phyloP scores from a whole-genome alignment of 495 filamentous ascomycete species.

The Talaromyces stipitatus region DNA sequence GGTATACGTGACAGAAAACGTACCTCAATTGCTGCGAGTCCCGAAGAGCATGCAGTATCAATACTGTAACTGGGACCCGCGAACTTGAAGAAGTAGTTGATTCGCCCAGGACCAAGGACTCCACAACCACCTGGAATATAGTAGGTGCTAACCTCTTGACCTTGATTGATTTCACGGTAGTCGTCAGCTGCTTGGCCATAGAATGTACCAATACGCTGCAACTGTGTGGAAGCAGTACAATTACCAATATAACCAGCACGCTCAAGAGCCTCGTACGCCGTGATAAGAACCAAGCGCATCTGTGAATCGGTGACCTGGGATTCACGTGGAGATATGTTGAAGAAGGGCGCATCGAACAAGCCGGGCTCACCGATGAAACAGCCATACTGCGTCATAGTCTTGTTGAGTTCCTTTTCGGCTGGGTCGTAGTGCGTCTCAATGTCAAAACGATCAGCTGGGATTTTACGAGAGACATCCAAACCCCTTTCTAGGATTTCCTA shows the following conservation, averaged over 20 bases:
- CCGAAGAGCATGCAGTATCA: slow-evolving; percentile 71
- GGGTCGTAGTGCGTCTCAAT: slow-evolving; percentile 34
- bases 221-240: slow-evolving; percentile 13
- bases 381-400: slow-evolving; percentile 26
- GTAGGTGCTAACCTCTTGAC: slow-evolving; percentile 19
- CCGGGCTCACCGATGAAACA: slow-evolving; percentile 23
- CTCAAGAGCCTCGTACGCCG: slow-evolving; percentile 33
- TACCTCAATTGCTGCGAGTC: slow-evolving; percentile 6
- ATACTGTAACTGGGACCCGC: slow-evolving; percentile 63
- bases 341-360: slow-evolving; percentile 24
- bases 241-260: slow-evolving; percentile 19
- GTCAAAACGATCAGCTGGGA: slow-evolving; percentile 38
- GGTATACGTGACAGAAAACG: too few species aligned
- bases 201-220: slow-evolving; percentile 23
- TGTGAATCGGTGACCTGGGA: slow-evolving; percentile 24
- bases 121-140: slow-evolving; percentile 17
- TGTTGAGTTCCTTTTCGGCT: slow-evolving; percentile 27
- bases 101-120: slow-evolving; percentile 28
- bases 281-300: slow-evolving; percentile 22
- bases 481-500: slow-evolving; percentile 36
- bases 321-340: slow-evolving; percentile 25
- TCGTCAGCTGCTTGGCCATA: slow-evolving; percentile 28
- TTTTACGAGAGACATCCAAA: slow-evolving; percentile 23
- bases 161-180: slow-evolving; percentile 19
- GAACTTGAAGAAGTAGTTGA: slow-evolving; percentile 65